Evolutionary conservation across 768 basidiomycete species (phyloP), one percentile per base, ranked within the genome.

Genomic region (Xerocomus spinulosus): DNA sequence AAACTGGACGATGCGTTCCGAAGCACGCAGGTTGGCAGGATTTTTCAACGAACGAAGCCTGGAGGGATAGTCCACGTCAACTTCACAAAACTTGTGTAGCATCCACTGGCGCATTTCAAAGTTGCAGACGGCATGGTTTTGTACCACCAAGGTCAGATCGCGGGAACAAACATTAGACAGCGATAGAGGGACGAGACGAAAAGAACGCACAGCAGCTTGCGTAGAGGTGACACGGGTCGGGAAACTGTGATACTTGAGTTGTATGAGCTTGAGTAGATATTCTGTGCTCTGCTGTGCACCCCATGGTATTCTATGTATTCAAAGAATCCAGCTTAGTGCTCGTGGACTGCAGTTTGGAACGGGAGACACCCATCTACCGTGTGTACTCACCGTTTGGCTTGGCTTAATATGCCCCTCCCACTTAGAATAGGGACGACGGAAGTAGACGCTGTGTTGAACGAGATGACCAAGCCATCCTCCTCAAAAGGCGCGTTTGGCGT

Each of bases 191-290:
- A 48, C 24, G 9, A 44, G 26, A 35, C 15, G n/a, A 44, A 32
- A 35, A 24, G 25, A 51, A 68, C 76, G 50, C 64, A 94, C 92
- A 13, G 79, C 85, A 5, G 92, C 81, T 58, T 97, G 95, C 0
- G 73, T 61, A 14, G 78, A 61, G 0, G 87, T 87, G 10, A 97
- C 80, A 35, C 91, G 83, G 1, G 86, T 87, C 5, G 92, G 89
- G 64, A 98, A 98, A 38, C 76, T 85, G 23, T 95, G 87, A 62
- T 98, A 96, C 67, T 98, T 99, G 29, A 98, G 78, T 62, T 97
- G 94, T 34, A 94, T 83, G 18, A 95, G 82, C 61, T 93, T 96
- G 51, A 94, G 80, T 42, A 97, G 77, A 60, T 96, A 88, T 46
- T 99, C 96, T 0, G 90, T 82, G 1, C 92, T 82, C 59, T 97